Evolutionary conservation across 1,139 yeast species (phyloP), one percentile per base, ranked within the genome.

Genomic region (Magnusiomyces fungicola): DNA sequence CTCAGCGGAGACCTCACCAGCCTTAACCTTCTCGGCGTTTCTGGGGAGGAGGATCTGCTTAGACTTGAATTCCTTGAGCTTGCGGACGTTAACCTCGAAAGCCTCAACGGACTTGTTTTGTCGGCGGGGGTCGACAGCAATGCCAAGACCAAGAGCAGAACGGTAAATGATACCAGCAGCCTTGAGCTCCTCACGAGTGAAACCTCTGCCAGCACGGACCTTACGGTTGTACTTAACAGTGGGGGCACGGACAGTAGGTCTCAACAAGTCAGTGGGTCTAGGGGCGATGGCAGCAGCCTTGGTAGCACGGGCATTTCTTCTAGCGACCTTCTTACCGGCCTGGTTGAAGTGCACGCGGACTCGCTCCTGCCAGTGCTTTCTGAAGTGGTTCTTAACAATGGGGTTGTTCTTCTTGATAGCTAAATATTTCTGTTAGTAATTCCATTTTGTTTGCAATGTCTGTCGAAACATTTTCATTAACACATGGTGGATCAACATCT

Each of bases 71-170:
- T 88, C 96, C 79, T 87, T 79, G 74, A 92, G 84, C 82, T 98
- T 89, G 73, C 81, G 86, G 69, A 92, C 97, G 78, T 92, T 92
- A 69, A 81, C 78, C 71, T 90, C 95, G 67, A 89, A 87, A 67
- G 87, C 90, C 79, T 90, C 98, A 69, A 86, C 87, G 67, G 92
- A 83, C 80, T 87, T 89, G 96, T 92, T 94, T 74, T 85, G 95
- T 80, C 98, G 92, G 81, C 98, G 92, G 94, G 87, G 96, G 81
- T 92, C 98, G 69, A 92, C 98, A 66, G 98, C 87, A 69, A 92
- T 87, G 75, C 98, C 98, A 69, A 92, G 76, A 70, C 97, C 84
- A 83, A 95, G 88, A 71, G 98, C 98, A 79, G 88, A 87, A 74
- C 89, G 86, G 68, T 95, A 80, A 69, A 95, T 76, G 69, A 88